phyloP scores from a whole-genome alignment of 2,329 filamentous ascomycete genomes.

The Raffaelea deltoideospora region DNA sequence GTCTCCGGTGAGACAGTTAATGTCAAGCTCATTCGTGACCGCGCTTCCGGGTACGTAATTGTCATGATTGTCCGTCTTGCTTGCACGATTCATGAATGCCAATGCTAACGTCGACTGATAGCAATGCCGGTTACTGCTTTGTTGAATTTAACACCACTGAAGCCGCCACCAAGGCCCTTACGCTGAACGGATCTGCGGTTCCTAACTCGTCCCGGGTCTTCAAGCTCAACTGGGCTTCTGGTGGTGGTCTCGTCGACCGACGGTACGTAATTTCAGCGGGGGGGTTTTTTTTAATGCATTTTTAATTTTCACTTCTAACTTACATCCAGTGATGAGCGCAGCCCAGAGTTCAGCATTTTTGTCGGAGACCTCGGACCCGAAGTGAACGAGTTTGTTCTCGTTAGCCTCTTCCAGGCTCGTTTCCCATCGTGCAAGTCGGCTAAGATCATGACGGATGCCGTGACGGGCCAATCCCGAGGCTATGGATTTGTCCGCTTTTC shows the following conservation, averaged over 20 bases:
- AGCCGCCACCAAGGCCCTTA: constrained; percentile 81
- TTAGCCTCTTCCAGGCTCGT: constrained; percentile 90
- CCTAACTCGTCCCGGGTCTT: constrained; percentile 91
- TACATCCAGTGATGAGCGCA: constrained; percentile 73
- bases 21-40: constrained; percentile 99
- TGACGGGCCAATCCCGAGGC: constrained; percentile 91
- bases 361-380: constrained; percentile 95
- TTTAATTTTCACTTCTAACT: constrained; percentile 4
- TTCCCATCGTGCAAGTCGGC: constrained; percentile 97
- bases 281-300: neutral
- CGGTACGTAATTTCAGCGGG: constrained; percentile 44
- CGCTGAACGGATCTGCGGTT: constrained; percentile 74
- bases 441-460: constrained; percentile 99
- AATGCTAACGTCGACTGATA: constrained; percentile 19
- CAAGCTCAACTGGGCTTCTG: constrained; percentile 99
- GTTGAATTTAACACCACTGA: constrained; percentile 78
- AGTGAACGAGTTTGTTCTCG: constrained; percentile 95
- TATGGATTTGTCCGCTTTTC: constrained; percentile 98
- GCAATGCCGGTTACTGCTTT: constrained; percentile 97
- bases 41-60: constrained; percentile 74
- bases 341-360: constrained; percentile 93
- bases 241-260: constrained; percentile 86
- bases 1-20: constrained; percentile 89
- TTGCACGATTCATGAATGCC: no score
- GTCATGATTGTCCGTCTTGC: neutral